Conservation (phyloP, 495 filamentous ascomycete species). For the Aspergillus steynii region DNA sequence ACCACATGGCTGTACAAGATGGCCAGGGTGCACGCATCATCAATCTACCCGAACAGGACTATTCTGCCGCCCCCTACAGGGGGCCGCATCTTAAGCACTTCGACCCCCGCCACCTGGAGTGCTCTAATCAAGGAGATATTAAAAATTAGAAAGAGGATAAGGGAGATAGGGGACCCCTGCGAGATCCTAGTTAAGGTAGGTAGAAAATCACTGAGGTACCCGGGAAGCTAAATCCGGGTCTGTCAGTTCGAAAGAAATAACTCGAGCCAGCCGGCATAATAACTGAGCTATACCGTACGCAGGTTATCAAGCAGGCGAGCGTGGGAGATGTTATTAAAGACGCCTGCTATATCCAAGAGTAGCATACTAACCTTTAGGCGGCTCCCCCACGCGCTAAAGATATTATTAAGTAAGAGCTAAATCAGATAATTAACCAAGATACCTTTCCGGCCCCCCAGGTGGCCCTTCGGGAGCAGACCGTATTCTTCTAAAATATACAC, state of each 20-base stretch:
- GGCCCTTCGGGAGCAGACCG: constrained; percentile 20
- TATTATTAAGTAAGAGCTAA: constrained; percentile 19
- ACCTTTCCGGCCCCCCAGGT: constrained; percentile 24
- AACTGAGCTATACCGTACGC: constrained; percentile 10
- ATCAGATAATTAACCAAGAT: constrained; percentile 23
- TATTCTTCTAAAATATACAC: constrained; percentile 22
- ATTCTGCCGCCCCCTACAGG: too few species aligned
- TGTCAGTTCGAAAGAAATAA: too few species aligned
- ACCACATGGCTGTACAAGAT: not conserved
- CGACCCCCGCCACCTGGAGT: too few species aligned
- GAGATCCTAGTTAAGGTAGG: constrained; percentile 15
- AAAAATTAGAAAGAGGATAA: too few species aligned
- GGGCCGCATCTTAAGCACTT: too few species aligned
- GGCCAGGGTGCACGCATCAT: too few species aligned
- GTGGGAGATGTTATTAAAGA: constrained; percentile 24
- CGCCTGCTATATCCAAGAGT: constrained; percentile 23
- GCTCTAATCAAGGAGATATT: too few species aligned
- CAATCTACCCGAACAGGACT: too few species aligned
- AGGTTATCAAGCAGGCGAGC: constrained; percentile 24
- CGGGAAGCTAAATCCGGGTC: constrained; percentile 15
- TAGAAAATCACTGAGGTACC: not conserved
- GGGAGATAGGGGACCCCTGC: constrained; percentile 22
- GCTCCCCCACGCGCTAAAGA: constrained; percentile 18
- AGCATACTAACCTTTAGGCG: constrained; percentile 13
- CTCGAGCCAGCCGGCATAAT: constrained; percentile 17